Evolutionary conservation across 2,329 filamentous ascomycete genomes (phyloP), one percentile per base, ranked within the genome.

Genomic region (Thyridium curvatum): DNA sequence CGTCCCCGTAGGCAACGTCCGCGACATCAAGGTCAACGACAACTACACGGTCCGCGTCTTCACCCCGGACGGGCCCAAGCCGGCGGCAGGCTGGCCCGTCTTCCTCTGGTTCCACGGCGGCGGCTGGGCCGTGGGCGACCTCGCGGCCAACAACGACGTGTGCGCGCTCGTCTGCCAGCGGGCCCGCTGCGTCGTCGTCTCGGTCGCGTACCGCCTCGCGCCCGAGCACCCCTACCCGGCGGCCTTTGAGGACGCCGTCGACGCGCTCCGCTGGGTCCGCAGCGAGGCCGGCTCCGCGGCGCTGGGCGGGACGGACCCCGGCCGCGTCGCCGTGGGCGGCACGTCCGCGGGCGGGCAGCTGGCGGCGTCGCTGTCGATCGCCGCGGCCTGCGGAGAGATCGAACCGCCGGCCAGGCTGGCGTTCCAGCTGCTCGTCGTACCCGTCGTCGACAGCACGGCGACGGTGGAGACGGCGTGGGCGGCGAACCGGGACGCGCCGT

Each of bases 321-420:
- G 46, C 0, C 53, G 58, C 6, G 54, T 74, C 0, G 48, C 74
- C 0, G 46, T 74, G 0, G 71, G 71, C 1, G 71, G 71, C 0
- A 64, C 71, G 7, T 74, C 70, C 0, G 69, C 70, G 0, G 71
- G 71, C 0, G 65, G 58, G 0, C 60, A 61, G 46, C 41, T 75
- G 3, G 54, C 68, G 1, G 66, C 67, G 0, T 61, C 26, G 21
- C 21, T 26, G 21, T 6, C 21, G 6, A 26, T 26, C 21, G 21
- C 6, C 6, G 21, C 21, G 21, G 21, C 6, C 21, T 10, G 21
- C 21, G n/a, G n/a, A n/a, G n/a, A n/a, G n/a, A 26, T 26, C 6
- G 6, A 26, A 10, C 21, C 21, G 21, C 21, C 6, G 10, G 21
- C 10, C 21, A 26, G 10, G 10, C 21, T 26, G 10, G 21, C 21